Percentiles rank a stretch among this genome's conserved stretches.
These are phyloP conservation scores for Claviceps sp. DNA, from an alignment of 2,329 filamentous ascomycete genomes.

Conservation along the genomic window DNA sequence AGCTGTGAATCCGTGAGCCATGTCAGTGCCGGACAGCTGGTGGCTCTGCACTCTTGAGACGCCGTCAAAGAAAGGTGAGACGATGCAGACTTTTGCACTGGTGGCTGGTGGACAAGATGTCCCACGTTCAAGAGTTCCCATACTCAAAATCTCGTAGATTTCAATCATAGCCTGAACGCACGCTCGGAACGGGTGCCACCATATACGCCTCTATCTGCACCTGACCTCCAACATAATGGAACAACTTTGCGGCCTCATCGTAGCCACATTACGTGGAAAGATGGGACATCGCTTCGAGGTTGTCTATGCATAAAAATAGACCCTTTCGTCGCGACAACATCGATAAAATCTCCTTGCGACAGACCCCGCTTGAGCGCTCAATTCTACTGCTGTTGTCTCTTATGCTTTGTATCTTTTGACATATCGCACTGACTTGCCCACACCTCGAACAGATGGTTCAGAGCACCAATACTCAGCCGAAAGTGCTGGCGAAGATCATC, in stretches of 20 bases:
- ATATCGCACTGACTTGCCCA: conserved; percentile 74
- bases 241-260: background rate
- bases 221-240: too few species aligned
- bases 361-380: conserved; percentile 42
- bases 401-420: conserved; percentile 56
- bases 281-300: conserved; percentile 11
- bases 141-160: too few species aligned
- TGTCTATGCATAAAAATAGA: conserved; percentile 44
- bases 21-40: too few species aligned
- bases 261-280: conserved; percentile 8
- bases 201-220: too few species aligned
- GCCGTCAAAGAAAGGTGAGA: too few species aligned
- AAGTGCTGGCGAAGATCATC: conserved; percentile 62
- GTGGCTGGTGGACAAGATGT: too few species aligned
- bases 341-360: conserved; percentile 41
- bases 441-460: conserved; percentile 53
- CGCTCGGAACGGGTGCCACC: too few species aligned
- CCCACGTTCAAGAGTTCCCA: too few species aligned
- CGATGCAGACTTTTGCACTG: too few species aligned
- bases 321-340: conserved; percentile 42
- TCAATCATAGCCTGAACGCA: too few species aligned
- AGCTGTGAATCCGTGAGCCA: too few species aligned
- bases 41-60: too few species aligned
- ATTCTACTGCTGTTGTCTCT: conserved; percentile 41
- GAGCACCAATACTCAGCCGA: conserved; percentile 62